phyloP scores from a whole-genome alignment of 2,329 filamentous ascomycete species.

The Ambrosiella beaveri region DNA sequence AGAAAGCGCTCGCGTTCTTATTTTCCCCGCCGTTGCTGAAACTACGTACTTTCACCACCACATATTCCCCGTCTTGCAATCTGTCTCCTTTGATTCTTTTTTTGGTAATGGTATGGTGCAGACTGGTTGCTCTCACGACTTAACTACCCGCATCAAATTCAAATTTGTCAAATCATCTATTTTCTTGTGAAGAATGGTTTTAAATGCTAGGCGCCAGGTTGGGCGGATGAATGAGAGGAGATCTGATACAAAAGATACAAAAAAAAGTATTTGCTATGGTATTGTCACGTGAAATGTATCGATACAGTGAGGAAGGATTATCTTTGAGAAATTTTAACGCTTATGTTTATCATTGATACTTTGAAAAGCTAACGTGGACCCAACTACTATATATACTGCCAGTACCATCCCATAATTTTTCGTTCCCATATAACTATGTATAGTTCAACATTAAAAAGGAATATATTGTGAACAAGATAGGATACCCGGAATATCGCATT shows the following conservation, averaged over 20 bases:
- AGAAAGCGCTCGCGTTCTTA: not conserved
- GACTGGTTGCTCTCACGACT: not conserved
- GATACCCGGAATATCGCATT: too few species aligned
- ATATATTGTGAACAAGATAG: too few species aligned
- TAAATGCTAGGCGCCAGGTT: too few species aligned
- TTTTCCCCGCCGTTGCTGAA: not conserved
- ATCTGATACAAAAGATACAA: constrained; percentile 1
- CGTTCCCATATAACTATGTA: too few species aligned
- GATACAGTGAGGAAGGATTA: too few species aligned
- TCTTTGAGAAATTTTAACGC: too few species aligned
- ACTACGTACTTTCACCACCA: not conserved
- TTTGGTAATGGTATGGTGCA: constrained; percentile 3
- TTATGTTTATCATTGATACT: not conserved
- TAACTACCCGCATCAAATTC: constrained; percentile 7
- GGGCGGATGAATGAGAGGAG: not conserved
- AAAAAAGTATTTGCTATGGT: not conserved
- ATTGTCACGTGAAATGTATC: too few species aligned
- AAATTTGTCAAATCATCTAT: constrained; percentile 10
- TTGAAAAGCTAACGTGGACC: not conserved
- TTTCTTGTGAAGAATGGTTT: too few species aligned
- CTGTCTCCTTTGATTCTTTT: not conserved
- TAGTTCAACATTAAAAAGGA: too few species aligned
- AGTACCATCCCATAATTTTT: too few species aligned
- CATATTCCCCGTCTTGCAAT: constrained; percentile 1
- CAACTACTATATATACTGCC: too few species aligned